A percentile compares a stretch with the other conserved stretches of the same genome.
These are phyloP conservation scores for Geranomyces michiganensis DNA, from an alignment of 192 early-diverging fungal genomes.

Conservation along the genomic window DNA sequence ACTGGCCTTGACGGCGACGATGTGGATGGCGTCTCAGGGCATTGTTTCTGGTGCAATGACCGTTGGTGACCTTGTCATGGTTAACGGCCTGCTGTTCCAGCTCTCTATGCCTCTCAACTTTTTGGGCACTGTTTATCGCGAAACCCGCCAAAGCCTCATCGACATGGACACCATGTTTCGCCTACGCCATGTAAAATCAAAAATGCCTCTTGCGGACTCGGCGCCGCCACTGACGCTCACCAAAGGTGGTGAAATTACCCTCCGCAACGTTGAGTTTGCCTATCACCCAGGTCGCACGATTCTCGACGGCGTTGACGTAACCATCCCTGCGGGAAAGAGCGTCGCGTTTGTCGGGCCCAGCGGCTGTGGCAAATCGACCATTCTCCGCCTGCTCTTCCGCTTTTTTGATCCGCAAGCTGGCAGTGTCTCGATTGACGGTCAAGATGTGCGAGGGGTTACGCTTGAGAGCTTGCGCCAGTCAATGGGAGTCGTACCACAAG, in stretches of 20 bases:
- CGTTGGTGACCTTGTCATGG: slow-evolving; percentile 97
- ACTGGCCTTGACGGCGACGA: slow-evolving; percentile 89
- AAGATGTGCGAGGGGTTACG: slow-evolving; percentile 78
- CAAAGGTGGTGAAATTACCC: slow-evolving; percentile 70
- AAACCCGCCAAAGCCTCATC: slow-evolving; percentile 89
- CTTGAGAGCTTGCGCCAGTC: slow-evolving; percentile 74
- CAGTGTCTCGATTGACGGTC: slow-evolving; percentile 81
- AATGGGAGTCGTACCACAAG: slow-evolving; percentile 92
- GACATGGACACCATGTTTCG: slow-evolving; percentile 98
- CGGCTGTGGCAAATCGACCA: slow-evolving; percentile 83
- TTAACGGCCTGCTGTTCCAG: slow-evolving; percentile 98
- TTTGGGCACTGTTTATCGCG: slow-evolving; percentile 95
- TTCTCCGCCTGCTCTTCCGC: slow-evolving; percentile 82
- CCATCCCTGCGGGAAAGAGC: slow-evolving; percentile 80
- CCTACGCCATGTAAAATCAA: slow-evolving; percentile 64
- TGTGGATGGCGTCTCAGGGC: slow-evolving; percentile 93
- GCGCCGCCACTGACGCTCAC: slow-evolving; percentile 41
- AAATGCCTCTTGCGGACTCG: slow-evolving; percentile 42
- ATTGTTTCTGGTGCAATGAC: slow-evolving; percentile 80
- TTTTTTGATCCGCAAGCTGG: slow-evolving; percentile 90
- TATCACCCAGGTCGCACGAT: slow-evolving; percentile 71
- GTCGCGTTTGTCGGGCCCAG: slow-evolving; percentile 92
- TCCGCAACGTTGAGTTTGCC: slow-evolving; percentile 89
- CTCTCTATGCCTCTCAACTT: slow-evolving; percentile 97
- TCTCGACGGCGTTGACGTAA: slow-evolving; percentile 71